Percentiles rank a stretch among this genome's conserved stretches.
phyloP scores from a whole-genome alignment of 1,139 yeast genomes.

The Blastobotrys proliferans region DNA sequence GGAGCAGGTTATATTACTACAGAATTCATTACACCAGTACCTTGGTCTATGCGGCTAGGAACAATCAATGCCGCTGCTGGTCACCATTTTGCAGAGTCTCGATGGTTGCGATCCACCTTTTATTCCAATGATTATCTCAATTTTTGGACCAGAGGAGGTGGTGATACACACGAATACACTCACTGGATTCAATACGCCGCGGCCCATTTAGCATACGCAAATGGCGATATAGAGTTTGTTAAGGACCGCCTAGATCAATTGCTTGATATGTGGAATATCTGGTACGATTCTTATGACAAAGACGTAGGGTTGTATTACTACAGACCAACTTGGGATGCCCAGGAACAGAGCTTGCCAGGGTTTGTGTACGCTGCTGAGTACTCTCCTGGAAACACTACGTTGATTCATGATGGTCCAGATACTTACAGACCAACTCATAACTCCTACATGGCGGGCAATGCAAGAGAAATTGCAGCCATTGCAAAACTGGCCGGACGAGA shows the following conservation, averaged over 20 bases:
- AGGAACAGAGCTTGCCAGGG: neutral
- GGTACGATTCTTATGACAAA: neutral
- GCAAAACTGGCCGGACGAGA: neutral
- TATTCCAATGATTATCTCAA: neutral
- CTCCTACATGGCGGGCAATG: neutral
- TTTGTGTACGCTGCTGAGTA: neutral
- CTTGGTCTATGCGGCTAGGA: neutral
- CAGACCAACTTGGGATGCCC: neutral
- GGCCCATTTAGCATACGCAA: neutral
- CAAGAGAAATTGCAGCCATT: neutral
- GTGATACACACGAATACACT: neutral
- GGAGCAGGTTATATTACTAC: neutral
- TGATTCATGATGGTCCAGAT: neutral
- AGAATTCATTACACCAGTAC: neutral
- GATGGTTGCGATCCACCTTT: neutral
- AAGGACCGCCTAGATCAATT: neutral
- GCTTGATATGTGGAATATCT: neutral
- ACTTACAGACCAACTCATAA: neutral
- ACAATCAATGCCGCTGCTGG: neutral
- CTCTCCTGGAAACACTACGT: neutral
- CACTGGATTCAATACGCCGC: neutral
- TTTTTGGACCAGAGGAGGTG: neutral
- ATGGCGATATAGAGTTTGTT: neutral
- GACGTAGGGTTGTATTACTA: neutral
- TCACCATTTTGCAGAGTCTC: neutral